phyloP scores from a whole-genome alignment of 257 asterid species.

The Plantago ovata region DNA sequence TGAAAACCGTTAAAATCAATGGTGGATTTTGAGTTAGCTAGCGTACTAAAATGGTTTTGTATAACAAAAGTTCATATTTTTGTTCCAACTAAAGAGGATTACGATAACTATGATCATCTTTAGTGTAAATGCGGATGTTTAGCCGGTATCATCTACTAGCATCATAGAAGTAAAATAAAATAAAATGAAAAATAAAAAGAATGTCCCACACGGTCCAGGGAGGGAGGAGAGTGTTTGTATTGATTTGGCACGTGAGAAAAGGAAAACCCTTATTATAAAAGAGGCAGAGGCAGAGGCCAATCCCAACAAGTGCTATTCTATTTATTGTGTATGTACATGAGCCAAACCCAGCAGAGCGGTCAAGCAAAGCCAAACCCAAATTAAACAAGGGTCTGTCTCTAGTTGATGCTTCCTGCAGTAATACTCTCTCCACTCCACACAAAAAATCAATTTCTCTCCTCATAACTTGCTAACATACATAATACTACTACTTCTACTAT shows the following conservation, averaged over 20 bases:
- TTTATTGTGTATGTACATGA: conserved; percentile 13
- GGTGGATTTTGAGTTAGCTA: too few species aligned
- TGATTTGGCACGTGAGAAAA: too few species aligned
- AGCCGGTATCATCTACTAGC: too few species aligned
- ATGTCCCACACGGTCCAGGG: conserved; percentile 35
- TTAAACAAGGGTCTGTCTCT: too few species aligned
- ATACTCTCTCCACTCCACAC: conserved; percentile 18
- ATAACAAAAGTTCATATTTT: too few species aligned
- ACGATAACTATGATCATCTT: too few species aligned
- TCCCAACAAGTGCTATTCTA: neutral
- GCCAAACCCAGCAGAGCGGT: conserved; percentile 22
- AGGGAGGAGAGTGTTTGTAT: conserved; percentile 15
- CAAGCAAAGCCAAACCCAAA: conserved; percentile 15
- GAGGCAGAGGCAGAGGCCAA: neutral
- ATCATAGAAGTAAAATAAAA: neutral
- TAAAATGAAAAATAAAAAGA: neutral
- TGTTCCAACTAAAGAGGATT: too few species aligned
- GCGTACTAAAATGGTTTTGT: too few species aligned
- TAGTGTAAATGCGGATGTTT: too few species aligned
- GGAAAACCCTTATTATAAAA: too few species aligned
- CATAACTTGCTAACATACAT: neutral
- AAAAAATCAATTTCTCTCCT: neutral
- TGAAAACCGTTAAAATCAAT: too few species aligned
- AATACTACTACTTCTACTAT: neutral
- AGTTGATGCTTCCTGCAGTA: conserved; percentile 18